Conservation (phyloP, 129 eudicot species). For the Scalesia atractyloides region DNA sequence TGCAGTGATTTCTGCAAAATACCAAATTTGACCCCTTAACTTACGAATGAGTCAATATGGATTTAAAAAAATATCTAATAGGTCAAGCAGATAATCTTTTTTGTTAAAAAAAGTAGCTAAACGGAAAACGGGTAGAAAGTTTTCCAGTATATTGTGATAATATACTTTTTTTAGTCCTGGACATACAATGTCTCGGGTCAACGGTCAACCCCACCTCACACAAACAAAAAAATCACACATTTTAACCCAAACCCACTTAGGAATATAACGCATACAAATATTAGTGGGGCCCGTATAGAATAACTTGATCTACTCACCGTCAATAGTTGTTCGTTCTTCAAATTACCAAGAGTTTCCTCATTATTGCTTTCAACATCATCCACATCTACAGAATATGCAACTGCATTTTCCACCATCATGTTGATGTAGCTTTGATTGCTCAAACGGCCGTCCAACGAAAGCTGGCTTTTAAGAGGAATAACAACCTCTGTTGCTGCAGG, state of each 20-base stretch:
- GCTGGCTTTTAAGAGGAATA: slow-evolving; percentile 43
- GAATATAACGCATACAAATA: no score
- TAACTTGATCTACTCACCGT: slow-evolving; percentile 44
- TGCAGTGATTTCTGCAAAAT: slow-evolving; percentile 62
- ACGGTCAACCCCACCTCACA: no score
- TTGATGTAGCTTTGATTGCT: slow-evolving; percentile 48
- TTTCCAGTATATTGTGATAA: no score
- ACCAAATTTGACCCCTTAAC: no score
- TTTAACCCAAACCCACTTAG: no score
- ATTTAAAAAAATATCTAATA: neutral
- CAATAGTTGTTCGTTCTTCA: slow-evolving; percentile 53
- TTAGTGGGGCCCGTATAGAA: neutral
- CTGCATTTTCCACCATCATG: slow-evolving; percentile 47
- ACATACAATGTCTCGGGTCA: no score
- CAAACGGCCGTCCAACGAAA: slow-evolving; percentile 46
- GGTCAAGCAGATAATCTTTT: neutral
- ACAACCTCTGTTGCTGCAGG: slow-evolving; percentile 37
- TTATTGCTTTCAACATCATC: slow-evolving; percentile 64
- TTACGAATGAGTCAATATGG: neutral
- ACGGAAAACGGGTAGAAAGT: no score
- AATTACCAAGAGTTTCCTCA: slow-evolving; percentile 38
- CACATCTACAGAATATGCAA: slow-evolving; percentile 42
- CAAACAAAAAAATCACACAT: no score
- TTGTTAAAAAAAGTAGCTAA: neutral
- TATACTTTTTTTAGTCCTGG: no score